phyloP scores from a whole-genome alignment of 2,329 filamentous ascomycete species.

The Colletotrichum sidae region DNA sequence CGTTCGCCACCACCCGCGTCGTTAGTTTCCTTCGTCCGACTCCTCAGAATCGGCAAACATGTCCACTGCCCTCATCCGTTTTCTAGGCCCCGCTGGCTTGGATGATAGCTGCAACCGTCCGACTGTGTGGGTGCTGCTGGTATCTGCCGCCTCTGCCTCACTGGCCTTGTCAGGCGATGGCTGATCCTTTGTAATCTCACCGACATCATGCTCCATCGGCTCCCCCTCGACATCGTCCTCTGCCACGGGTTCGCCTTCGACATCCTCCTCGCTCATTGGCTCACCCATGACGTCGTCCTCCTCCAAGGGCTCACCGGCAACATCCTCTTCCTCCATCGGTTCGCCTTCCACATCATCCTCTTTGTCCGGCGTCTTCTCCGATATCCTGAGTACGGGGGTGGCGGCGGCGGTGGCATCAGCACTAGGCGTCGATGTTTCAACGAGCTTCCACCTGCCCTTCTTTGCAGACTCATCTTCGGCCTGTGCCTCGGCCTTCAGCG shows the following conservation, averaged over 20 bases:
- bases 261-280: slow-evolving; percentile 55
- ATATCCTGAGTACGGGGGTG: slow-evolving; percentile 24
- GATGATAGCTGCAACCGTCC: slow-evolving; percentile 41
- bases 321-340: slow-evolving; percentile 57
- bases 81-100: slow-evolving; percentile 55
- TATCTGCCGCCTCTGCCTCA: slow-evolving; percentile 30
- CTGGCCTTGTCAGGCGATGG: slow-evolving; percentile 28
- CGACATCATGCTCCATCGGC: slow-evolving; percentile 54
- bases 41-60: slow-evolving; percentile 87
- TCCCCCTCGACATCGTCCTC: slow-evolving; percentile 64
- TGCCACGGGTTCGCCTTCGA: slow-evolving; percentile 51
- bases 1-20: slow-evolving; percentile 10
- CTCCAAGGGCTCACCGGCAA: slow-evolving; percentile 57
- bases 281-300: slow-evolving; percentile 56
- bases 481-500: slow-evolving; percentile 45
- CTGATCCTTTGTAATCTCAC: slow-evolving; percentile 11
- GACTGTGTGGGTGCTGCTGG: slow-evolving; percentile 28
- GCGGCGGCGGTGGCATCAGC: slow-evolving; percentile 25
- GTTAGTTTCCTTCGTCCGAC: slow-evolving; percentile 48
- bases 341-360: slow-evolving; percentile 55
- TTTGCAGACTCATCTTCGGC: slow-evolving; percentile 46
- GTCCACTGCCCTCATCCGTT: slow-evolving; percentile 80
- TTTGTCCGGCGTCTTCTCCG: slow-evolving; percentile 36
- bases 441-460: slow-evolving; percentile 63
- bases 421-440: slow-evolving; percentile 51